These are phyloP conservation scores for Paradendryphiella salina DNA, from an alignment of 2,329 filamentous ascomycete species.

Conservation along the genomic window DNA sequence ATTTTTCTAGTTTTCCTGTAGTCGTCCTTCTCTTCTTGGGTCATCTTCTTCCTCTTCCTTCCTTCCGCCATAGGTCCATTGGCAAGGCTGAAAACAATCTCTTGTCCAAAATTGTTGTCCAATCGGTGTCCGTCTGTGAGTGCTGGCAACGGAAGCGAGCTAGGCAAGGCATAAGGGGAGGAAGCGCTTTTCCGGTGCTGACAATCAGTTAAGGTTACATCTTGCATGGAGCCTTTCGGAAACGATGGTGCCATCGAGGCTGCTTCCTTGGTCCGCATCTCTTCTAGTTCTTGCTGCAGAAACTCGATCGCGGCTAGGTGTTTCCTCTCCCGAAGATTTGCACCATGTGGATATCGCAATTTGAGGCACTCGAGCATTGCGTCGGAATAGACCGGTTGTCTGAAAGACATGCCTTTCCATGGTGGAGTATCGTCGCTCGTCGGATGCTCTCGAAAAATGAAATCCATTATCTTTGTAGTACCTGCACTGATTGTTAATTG, in stretches of 20 bases:
- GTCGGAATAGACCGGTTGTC: slow-evolving; percentile 30
- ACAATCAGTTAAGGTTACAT: neutral
- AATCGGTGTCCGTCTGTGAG: slow-evolving; percentile 2
- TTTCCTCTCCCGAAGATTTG: slow-evolving; percentile 31
- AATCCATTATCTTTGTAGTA: slow-evolving; percentile 7
- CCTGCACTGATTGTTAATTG: neutral
- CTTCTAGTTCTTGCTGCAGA: slow-evolving; percentile 24
- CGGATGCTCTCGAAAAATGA: slow-evolving; percentile 21
- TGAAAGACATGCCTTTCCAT: slow-evolving; percentile 34
- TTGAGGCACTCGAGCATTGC: slow-evolving; percentile 28
- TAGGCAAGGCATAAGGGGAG: neutral
- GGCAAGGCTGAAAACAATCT: slow-evolving; percentile 31
- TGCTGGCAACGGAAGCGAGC: neutral
- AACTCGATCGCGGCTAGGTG: slow-evolving; percentile 37
- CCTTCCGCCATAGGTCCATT: slow-evolving; percentile 26
- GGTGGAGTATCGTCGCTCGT: slow-evolving; percentile 31
- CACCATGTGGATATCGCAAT: slow-evolving; percentile 22
- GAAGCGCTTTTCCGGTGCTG: slow-evolving; percentile 1
- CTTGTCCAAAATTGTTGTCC: slow-evolving; percentile 14
- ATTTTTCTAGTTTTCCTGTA: slow-evolving; percentile 34
- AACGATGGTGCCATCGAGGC: neutral
- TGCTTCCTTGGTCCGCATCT: slow-evolving; percentile 19
- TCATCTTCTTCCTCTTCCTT: slow-evolving; percentile 37
- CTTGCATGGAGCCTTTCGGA: neutral
- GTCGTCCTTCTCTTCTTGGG: slow-evolving; percentile 23